Percentiles rank a stretch among this genome's conserved stretches.
These are phyloP conservation scores for Trichoderma sp. DNA, from an alignment of 2,329 filamentous ascomycete genomes.

Conservation along the genomic window DNA sequence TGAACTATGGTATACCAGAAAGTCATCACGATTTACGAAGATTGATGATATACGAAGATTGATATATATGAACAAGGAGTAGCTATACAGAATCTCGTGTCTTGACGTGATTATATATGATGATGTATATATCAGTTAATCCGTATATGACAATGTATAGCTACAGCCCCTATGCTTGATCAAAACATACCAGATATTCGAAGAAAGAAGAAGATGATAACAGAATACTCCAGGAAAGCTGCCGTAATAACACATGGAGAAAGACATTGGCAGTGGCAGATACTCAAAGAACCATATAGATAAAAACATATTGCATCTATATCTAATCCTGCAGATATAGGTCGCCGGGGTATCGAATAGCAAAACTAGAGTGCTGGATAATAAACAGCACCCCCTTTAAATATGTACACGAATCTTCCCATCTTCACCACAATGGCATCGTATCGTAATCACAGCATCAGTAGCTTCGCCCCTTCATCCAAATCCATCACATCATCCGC, in stretches of 20 bases:
- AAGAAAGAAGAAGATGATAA: too few species aligned
- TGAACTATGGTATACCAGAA: neutral
- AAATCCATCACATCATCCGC: slow-evolving; percentile 53
- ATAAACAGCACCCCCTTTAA: neutral
- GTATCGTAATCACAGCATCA: slow-evolving; percentile 24
- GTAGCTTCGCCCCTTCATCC: slow-evolving; percentile 47
- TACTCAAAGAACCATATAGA: neutral
- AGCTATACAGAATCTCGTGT: too few species aligned
- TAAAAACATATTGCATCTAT: neutral
- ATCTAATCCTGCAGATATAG: neutral
- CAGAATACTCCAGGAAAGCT: too few species aligned
- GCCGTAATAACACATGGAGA: neutral
- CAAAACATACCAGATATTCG: too few species aligned
- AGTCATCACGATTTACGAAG: neutral
- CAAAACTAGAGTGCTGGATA: neutral
- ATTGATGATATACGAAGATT: too few species aligned
- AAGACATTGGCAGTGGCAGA: neutral
- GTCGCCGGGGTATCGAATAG: neutral
- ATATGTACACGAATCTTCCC: neutral
- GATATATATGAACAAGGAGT: neutral
- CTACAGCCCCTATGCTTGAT: too few species aligned
- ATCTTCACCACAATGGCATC: neutral
- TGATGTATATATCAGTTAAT: neutral
- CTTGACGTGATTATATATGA: too few species aligned
- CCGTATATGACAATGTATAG: neutral